These are phyloP conservation scores for Suhomyces vadensis DNA, from an alignment of 805 yeast species.

Conservation along the genomic window DNA sequence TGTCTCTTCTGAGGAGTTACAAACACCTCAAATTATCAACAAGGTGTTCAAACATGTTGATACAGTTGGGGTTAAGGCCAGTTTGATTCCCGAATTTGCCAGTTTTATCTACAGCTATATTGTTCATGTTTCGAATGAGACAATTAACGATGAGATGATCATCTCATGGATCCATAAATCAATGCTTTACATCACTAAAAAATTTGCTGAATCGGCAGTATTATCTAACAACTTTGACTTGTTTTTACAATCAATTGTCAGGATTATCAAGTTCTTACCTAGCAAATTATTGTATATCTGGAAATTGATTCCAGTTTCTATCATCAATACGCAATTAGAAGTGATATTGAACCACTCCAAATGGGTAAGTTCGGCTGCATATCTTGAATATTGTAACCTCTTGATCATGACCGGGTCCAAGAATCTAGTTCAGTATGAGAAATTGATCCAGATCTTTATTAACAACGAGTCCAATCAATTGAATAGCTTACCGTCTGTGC, in stretches of 20 bases:
- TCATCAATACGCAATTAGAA: constrained; percentile 66
- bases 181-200: constrained; percentile 60
- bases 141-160: constrained; percentile 22
- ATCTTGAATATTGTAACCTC: constrained; percentile 48
- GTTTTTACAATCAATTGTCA: constrained; percentile 27
- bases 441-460: constrained; percentile 62
- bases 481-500: constrained; percentile 20
- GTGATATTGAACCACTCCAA: constrained; percentile 47
- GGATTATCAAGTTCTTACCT: constrained; percentile 14
- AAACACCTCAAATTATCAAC: constrained; percentile 11
- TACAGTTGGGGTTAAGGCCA: constrained; percentile 28
- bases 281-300: constrained; percentile 23
- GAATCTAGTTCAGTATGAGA: constrained; percentile 43
- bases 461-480: constrained; percentile 50
- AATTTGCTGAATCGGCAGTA: constrained; percentile 51
- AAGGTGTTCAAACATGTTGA: constrained; percentile 17
- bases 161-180: constrained; percentile 58
- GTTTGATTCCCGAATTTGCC: constrained; percentile 28
- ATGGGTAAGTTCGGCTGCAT: constrained; percentile 46
- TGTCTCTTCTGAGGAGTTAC: constrained; percentile 9
- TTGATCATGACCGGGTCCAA: constrained; percentile 38
- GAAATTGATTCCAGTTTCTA: constrained; percentile 42
- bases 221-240: constrained; percentile 30
- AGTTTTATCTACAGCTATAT: constrained; percentile 28
- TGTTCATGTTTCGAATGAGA: constrained; percentile 20